Percentiles rank a stretch among this genome's conserved stretches.
These are phyloP conservation scores for Populus deltoides DNA, from an alignment of 345 rosid species.

Conservation along the genomic window DNA sequence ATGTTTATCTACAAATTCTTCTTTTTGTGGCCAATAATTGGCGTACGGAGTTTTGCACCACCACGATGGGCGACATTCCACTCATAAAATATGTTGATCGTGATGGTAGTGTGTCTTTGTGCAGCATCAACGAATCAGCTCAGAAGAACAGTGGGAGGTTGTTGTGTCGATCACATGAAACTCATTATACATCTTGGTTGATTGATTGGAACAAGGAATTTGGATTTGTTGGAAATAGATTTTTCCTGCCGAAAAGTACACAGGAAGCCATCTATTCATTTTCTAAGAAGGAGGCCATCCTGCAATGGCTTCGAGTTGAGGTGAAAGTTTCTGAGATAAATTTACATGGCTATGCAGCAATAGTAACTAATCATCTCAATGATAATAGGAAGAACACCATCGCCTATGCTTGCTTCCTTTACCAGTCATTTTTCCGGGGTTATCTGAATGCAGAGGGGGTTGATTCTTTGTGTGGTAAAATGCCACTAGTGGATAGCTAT, in stretches of 20 bases:
- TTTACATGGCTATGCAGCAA: constrained; percentile 32
- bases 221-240: constrained; percentile 23
- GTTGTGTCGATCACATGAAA: constrained; percentile 23
- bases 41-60: constrained; percentile 33
- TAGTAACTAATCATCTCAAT: constrained; percentile 16
- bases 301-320: constrained; percentile 39
- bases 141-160: background rate
- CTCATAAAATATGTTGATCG: constrained; percentile 44
- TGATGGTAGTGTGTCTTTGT: constrained; percentile 34
- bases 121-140: constrained; percentile 28
- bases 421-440: constrained; percentile 30
- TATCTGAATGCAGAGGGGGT: constrained; percentile 29
- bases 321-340: constrained; percentile 8
- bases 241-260: constrained; percentile 47
- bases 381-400: constrained; percentile 35
- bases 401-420: constrained; percentile 53
- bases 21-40: constrained; percentile 50
- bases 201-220: constrained; percentile 55
- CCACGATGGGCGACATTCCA: constrained; percentile 40
- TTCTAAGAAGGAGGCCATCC: constrained; percentile 20
- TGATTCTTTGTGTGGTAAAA: constrained; percentile 19
- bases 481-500: constrained; percentile 62
- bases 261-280: constrained; percentile 28
- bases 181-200: constrained; percentile 37
- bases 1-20: constrained; percentile 46